Evolutionary conservation across 768 basidiomycete genomes (phyloP), one percentile per base, ranked within the genome.

Genomic region (Hebeloma cylindrosporum): DNA sequence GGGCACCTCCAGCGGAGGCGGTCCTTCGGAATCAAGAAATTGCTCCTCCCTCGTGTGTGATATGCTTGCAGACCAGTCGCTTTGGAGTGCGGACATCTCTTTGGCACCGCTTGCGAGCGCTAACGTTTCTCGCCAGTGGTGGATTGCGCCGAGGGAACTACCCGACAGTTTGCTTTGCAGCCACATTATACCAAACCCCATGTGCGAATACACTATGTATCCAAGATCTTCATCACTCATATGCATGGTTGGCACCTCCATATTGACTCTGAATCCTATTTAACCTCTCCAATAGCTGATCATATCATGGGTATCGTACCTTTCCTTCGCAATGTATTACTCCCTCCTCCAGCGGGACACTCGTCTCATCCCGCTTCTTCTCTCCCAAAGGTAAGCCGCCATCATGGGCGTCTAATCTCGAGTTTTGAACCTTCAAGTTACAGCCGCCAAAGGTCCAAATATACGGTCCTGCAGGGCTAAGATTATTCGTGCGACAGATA

Each of bases 81-180:
- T 87, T 18, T 89, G 87, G 85, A 83, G 88, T 88, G 63, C 56
- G 77, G 53, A 32, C 57, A 22, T 32, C 40, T 17, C 25, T 49
- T 25, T 40, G 23, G 18, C 17, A 35, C 30, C 45, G 35, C n/a
- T 32, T 20, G 25, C 18, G 23, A 16, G 10, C 11, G 20, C 27
- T 22, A 4, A 25, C 43, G 25, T 48, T 58, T 39, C 44, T 28
- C 40, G 45, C 47, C 38, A 48, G 87, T 91, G 83, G 74, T 91
- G 16, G 88, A 91, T 60, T 88, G 88, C 63, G 88, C 85, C 10
- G 87, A 90, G 64, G 89, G 89, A 26, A 89, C 88, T 9, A 65
- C 77, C 10, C 72, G 84, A 20, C 88, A 91, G 58, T 82, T 90
- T 51, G 64, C 69, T 13, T 63, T 67, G 4, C 82, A 85, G 46